These are phyloP conservation scores for Fallopia convolvulus DNA, from an alignment of 148 eudicot species.

Conservation along the genomic window DNA sequence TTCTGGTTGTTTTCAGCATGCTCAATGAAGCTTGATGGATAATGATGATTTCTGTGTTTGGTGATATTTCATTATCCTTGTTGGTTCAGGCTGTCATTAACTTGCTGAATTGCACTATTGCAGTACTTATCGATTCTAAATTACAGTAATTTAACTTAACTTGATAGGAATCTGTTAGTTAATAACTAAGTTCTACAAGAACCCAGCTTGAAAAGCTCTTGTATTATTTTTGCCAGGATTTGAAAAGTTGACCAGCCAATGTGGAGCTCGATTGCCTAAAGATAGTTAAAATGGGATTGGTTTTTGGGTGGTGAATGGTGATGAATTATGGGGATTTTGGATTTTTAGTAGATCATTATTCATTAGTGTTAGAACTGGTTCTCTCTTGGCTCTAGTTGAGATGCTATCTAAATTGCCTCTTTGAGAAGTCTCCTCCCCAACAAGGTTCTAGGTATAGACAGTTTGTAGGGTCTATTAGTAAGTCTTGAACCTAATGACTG, in stretches of 20 bases:
- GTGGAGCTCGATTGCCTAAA: too few species aligned
- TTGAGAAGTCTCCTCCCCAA: background rate
- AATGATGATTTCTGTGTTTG: background rate
- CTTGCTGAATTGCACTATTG: background rate
- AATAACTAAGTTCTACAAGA: background rate
- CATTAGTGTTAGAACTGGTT: background rate
- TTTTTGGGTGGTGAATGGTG: background rate
- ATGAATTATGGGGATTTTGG: background rate
- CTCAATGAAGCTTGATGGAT: background rate
- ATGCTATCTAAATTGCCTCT: background rate
- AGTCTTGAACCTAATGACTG: background rate
- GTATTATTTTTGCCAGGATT: background rate
- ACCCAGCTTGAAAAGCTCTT: background rate
- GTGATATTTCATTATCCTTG: background rate
- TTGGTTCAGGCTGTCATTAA: background rate
- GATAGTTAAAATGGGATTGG: too few species aligned
- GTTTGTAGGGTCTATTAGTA: too few species aligned
- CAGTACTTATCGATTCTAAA: background rate
- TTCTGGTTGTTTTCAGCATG: background rate
- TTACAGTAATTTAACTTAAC: background rate
- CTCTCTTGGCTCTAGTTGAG: background rate
- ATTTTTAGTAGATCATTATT: background rate
- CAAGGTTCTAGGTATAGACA: background rate
- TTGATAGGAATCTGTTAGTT: background rate
- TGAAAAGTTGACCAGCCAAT: background rate